phyloP scores from a whole-genome alignment of 2,329 filamentous ascomycete genomes.

The Alternaria viburni region DNA sequence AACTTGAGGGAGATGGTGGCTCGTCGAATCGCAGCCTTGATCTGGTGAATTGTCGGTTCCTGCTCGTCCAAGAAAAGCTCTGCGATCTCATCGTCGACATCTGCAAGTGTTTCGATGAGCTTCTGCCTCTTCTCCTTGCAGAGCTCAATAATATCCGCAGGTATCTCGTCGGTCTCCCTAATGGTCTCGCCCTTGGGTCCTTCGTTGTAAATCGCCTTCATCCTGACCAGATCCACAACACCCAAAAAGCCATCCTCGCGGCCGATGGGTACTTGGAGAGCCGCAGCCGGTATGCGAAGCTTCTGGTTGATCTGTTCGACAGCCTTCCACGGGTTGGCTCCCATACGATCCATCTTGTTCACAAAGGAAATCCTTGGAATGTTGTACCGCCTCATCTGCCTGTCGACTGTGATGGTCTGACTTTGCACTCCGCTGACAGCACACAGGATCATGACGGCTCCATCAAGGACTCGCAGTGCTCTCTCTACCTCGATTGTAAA shows the following conservation, averaged over 20 bases:
- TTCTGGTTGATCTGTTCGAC: slow-evolving; percentile 98
- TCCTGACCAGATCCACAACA: slow-evolving; percentile 88
- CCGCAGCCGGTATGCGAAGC: slow-evolving; percentile 89
- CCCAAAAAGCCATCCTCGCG: slow-evolving; percentile 90
- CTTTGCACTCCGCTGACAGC: slow-evolving; percentile 96
- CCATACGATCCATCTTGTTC: slow-evolving; percentile 99
- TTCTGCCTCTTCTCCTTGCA: slow-evolving; percentile 82
- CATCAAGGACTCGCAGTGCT: slow-evolving; percentile 91
- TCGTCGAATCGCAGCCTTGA: slow-evolving; percentile 89
- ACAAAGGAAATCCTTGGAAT: slow-evolving; percentile 94
- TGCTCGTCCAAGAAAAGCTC: slow-evolving; percentile 91
- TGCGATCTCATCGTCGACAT: slow-evolving; percentile 97
- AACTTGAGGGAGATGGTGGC: slow-evolving; percentile 91
- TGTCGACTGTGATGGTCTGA: slow-evolving; percentile 96
- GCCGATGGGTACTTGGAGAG: slow-evolving; percentile 93
- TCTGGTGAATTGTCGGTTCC: slow-evolving; percentile 78
- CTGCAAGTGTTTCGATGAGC: slow-evolving; percentile 92
- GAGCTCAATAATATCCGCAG: slow-evolving; percentile 76
- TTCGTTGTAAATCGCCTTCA: slow-evolving; percentile 93
- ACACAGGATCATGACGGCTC: slow-evolving; percentile 97
- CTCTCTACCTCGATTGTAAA: slow-evolving; percentile 99
- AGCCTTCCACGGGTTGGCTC: slow-evolving; percentile 96
- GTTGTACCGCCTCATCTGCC: slow-evolving; percentile 98
- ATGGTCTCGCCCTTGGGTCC: slow-evolving; percentile 79
- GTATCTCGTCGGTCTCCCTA: slow-evolving; percentile 78